phyloP scores from a whole-genome alignment of 1,284 basidiomycete genomes.

The Puccinia coronata region DNA sequence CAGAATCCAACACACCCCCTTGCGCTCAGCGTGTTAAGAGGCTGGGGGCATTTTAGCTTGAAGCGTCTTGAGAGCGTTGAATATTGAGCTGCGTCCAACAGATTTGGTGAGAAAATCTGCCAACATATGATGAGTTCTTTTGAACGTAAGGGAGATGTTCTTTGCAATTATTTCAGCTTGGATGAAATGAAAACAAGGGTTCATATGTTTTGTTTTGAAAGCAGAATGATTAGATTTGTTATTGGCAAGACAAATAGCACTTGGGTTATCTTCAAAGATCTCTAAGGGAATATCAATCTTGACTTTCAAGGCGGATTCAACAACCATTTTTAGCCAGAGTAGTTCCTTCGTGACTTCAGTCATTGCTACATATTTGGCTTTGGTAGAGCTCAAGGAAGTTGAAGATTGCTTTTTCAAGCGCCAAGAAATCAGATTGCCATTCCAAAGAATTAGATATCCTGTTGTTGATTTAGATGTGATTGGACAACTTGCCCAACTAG shows the following conservation, averaged over 20 bases:
- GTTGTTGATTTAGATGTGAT: background rate
- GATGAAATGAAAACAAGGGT: background rate
- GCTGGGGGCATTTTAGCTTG: no score
- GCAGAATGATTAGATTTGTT: background rate
- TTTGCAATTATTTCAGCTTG: background rate
- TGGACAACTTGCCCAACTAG: background rate
- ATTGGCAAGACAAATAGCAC: background rate
- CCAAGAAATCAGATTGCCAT: background rate
- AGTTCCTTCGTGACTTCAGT: background rate
- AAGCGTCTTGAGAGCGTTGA: background rate
- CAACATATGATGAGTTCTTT: no score
- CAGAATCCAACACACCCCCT: no score
- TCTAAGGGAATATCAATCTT: background rate
- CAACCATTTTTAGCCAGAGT: background rate
- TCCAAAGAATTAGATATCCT: background rate
- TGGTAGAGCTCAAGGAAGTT: background rate
- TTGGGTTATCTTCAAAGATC: background rate
- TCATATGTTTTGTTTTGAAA: background rate
- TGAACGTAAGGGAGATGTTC: background rate
- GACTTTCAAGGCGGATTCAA: background rate
- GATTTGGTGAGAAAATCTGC: background rate
- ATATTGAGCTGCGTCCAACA: background rate
- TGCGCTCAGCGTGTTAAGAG: no score
- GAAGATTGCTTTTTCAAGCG: background rate
- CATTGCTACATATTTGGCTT: background rate